These are phyloP conservation scores for Sapria himalayana DNA, from an alignment of 345 rosid genomes.

Conservation along the genomic window DNA sequence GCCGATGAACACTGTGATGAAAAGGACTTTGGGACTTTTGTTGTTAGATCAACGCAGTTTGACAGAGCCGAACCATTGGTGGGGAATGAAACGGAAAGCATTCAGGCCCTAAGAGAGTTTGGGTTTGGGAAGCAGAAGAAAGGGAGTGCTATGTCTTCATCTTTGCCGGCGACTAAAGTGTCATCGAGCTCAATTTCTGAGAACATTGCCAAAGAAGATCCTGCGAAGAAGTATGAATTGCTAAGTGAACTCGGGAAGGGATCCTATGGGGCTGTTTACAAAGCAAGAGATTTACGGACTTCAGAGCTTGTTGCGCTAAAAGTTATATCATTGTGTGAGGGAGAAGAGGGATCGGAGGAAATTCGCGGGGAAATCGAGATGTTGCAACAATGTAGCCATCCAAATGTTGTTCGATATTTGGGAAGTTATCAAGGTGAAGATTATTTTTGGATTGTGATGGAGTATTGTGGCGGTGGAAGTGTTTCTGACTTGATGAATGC, in stretches of 20 bases:
- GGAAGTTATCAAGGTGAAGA: slow-evolving; percentile 99
- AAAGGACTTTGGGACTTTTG: slow-evolving; percentile 59
- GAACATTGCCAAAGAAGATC: slow-evolving; percentile 69
- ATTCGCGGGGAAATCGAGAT: slow-evolving; percentile 97
- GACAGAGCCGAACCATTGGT: slow-evolving; percentile 32
- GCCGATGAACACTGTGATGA: slow-evolving; percentile 26
- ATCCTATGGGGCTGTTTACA: slow-evolving; percentile 92
- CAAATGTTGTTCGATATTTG: slow-evolving; percentile 85
- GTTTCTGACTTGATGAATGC: slow-evolving; percentile 90
- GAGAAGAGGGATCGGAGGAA: slow-evolving; percentile 99
- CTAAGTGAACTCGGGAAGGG: slow-evolving; percentile 96
- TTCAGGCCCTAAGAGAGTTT: slow-evolving; percentile 27
- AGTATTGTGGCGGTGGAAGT: slow-evolving; percentile 98
- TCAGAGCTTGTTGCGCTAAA: slow-evolving; percentile 96
- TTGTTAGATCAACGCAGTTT: slow-evolving; percentile 35
- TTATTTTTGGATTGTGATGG: slow-evolving; percentile 99
- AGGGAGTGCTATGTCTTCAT: slow-evolving; percentile 20
- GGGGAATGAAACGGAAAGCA: slow-evolving; percentile 44
- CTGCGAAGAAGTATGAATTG: slow-evolving; percentile 80
- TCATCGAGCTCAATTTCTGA: slow-evolving; percentile 82
- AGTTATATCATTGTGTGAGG: slow-evolving; percentile 82
- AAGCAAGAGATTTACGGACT: slow-evolving; percentile 81
- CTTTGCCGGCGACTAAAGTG: slow-evolving; percentile 32
- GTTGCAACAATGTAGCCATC: slow-evolving; percentile 95
- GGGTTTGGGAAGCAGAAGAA: slow-evolving; percentile 38